These are phyloP conservation scores for Aschersonia sp. DNA, from an alignment of 2,329 filamentous ascomycete species.

Conservation along the genomic window DNA sequence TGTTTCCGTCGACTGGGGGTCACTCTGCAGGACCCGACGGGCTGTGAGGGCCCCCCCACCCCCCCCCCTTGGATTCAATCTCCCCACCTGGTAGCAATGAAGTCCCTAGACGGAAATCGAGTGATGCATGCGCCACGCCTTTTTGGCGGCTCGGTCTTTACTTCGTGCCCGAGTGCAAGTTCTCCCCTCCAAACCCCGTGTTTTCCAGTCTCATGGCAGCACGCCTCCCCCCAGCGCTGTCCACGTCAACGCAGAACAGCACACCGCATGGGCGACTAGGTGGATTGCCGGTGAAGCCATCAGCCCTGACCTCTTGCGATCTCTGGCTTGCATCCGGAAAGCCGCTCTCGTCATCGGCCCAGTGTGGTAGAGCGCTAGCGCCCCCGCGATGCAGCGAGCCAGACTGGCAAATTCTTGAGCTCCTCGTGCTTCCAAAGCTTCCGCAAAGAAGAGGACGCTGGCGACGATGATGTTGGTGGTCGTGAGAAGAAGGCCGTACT, in stretches of 20 bases:
- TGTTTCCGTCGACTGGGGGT: too few relatives aligned
- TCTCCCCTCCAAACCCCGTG: too few relatives aligned
- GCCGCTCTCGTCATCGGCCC: neutral
- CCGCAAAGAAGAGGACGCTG: neutral
- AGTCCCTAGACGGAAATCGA: too few relatives aligned
- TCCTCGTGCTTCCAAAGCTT: neutral
- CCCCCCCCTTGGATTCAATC: too few relatives aligned
- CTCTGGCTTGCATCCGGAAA: neutral
- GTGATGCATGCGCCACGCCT: too few relatives aligned
- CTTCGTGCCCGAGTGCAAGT: too few relatives aligned
- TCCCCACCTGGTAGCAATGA: too few relatives aligned
- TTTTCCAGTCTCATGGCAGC: neutral
- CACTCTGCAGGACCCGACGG: too few relatives aligned
- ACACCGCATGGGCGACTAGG: neutral
- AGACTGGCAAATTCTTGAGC: neutral
- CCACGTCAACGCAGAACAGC: neutral
- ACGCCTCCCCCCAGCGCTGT: neutral
- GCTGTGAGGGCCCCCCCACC: too few relatives aligned
- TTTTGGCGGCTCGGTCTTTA: too few relatives aligned
- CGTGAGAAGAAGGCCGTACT: neutral
- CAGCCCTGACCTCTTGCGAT: neutral
- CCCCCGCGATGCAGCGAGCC: neutral
- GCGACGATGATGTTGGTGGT: neutral
- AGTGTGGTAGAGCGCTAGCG: neutral
- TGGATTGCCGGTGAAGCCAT: neutral